A percentile compares a stretch with the other conserved stretches of the same genome.
Evolutionary conservation across 1,284 basidiomycete genomes (phyloP).

Genomic region (Fomitiporia mediterranea): DNA sequence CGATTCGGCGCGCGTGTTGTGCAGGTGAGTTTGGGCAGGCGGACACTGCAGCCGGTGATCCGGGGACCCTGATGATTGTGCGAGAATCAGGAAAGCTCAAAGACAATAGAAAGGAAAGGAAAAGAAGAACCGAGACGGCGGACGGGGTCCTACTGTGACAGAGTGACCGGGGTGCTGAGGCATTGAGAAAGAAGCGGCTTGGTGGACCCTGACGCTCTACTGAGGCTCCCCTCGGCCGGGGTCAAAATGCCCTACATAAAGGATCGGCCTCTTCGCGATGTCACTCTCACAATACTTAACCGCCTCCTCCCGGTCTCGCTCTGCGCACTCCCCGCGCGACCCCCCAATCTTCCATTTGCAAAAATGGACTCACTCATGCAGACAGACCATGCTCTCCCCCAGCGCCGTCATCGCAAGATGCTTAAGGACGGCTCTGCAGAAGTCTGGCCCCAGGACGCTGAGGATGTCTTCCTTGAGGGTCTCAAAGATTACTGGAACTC

Average conservation of each 20-base stretch:
- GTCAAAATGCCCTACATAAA: conserved; percentile 5
- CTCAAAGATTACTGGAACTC: conserved; percentile 73
- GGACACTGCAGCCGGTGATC: conserved; percentile 5
- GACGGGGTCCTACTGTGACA: neutral
- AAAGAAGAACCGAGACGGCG: neutral
- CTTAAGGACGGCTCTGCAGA: conserved; percentile 76
- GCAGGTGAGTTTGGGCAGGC: conserved; percentile 1
- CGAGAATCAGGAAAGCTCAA: conserved; percentile 5
- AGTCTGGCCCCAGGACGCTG: conserved; percentile 74
- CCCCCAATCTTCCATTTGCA: neutral
- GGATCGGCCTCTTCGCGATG: conserved; percentile 5
- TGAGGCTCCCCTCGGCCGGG: conserved; percentile 6
- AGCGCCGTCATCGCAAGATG: conserved; percentile 76
- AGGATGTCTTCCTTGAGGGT: conserved; percentile 72
- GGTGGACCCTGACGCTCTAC: conserved; percentile 3
- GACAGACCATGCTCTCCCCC: conserved; percentile 54
- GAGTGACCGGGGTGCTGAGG: neutral
- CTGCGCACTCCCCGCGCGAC: neutral
- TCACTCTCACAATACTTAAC: neutral
- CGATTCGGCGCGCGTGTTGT: neutral
- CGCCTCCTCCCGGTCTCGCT: conserved; percentile 5
- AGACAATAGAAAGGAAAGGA: neutral
- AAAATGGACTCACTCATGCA: conserved; percentile 6
- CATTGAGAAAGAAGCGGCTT: neutral
- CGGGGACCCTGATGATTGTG: neutral